phyloP scores from a whole-genome alignment of 2,329 filamentous ascomycete species.

The Knufia fluminis region DNA sequence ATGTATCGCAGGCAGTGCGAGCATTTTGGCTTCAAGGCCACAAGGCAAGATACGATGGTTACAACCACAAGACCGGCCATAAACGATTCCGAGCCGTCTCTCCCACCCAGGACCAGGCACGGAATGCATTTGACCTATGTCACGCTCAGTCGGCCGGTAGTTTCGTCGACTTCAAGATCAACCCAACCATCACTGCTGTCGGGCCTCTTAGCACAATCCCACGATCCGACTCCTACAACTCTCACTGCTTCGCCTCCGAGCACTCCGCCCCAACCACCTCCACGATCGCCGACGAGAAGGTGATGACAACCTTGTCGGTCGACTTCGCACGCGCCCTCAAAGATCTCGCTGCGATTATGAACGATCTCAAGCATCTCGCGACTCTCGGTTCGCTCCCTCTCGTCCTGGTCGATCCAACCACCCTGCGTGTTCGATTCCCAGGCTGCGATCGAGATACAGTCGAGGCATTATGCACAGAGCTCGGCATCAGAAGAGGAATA shows the following conservation, averaged over 20 bases:
- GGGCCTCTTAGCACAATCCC: constrained; percentile 50
- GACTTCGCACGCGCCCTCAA: constrained; percentile 84
- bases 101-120: constrained; percentile 61
- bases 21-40: constrained; percentile 89
- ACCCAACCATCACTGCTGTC: constrained; percentile 81
- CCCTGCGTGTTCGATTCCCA: constrained; percentile 75
- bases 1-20: constrained; percentile 86
- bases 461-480: constrained; percentile 73
- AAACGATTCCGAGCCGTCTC: constrained; percentile 73
- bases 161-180: constrained; percentile 79
- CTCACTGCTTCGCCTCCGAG: constrained; percentile 20
- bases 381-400: constrained; percentile 76
- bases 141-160: constrained; percentile 55
- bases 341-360: constrained; percentile 68
- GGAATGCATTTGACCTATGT: constrained; percentile 51
- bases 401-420: constrained; percentile 55
- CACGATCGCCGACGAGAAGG: constrained; percentile 69
- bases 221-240: constrained; percentile 20
- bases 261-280: constrained; percentile 30
- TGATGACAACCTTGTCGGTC: constrained; percentile 73
- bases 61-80: constrained; percentile 58
- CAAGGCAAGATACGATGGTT: constrained; percentile 76
- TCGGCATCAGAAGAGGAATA: constrained; percentile 71
- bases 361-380: constrained; percentile 70
- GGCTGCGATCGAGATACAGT: constrained; percentile 79